Conservation (phyloP, 2,329 filamentous ascomycete species). For the Aaosphaeria arxii region DNA sequence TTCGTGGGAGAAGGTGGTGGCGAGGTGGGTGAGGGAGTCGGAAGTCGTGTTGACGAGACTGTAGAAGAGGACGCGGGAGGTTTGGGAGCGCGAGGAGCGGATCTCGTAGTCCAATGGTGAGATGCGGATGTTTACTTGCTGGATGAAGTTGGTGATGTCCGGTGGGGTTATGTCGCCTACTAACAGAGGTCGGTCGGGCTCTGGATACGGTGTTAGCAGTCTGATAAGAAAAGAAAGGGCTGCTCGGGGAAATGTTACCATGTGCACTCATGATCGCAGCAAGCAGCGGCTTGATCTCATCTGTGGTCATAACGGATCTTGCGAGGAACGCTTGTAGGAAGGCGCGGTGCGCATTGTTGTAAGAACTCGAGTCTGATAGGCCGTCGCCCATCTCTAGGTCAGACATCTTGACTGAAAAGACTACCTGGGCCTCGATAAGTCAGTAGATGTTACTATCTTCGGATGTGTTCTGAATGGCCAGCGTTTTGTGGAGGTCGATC, state of each 20-base stretch:
- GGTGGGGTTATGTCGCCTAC: conserved; percentile 65
- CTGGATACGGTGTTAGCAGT: conserved; percentile 11
- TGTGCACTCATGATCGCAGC: conserved; percentile 68
- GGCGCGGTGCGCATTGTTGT: conserved; percentile 72
- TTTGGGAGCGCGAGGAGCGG: conserved; percentile 69
- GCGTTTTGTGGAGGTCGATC: too few species aligned
- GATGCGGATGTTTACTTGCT: conserved; percentile 67
- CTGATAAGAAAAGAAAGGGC: neutral
- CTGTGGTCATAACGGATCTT: conserved; percentile 71
- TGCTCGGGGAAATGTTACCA: conserved; percentile 31
- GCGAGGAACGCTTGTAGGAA: conserved; percentile 88
- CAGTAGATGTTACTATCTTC: too few species aligned
- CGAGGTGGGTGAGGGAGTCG: conserved; percentile 81
- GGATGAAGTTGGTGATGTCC: conserved; percentile 67
- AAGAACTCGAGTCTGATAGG: conserved; percentile 20
- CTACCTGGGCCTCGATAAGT: too few species aligned
- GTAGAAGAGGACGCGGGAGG: conserved; percentile 64
- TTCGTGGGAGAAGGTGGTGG: conserved; percentile 74
- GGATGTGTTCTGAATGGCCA: too few species aligned
- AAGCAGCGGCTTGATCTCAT: conserved; percentile 70
- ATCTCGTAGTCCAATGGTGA: conserved; percentile 87
- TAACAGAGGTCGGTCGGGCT: conserved; percentile 45
- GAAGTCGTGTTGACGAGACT: conserved; percentile 85
- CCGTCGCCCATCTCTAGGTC: neutral
- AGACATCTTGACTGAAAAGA: neutral